phyloP scores from a whole-genome alignment of 768 basidiomycete genomes.

The Coprinopsis marcescibilis region DNA sequence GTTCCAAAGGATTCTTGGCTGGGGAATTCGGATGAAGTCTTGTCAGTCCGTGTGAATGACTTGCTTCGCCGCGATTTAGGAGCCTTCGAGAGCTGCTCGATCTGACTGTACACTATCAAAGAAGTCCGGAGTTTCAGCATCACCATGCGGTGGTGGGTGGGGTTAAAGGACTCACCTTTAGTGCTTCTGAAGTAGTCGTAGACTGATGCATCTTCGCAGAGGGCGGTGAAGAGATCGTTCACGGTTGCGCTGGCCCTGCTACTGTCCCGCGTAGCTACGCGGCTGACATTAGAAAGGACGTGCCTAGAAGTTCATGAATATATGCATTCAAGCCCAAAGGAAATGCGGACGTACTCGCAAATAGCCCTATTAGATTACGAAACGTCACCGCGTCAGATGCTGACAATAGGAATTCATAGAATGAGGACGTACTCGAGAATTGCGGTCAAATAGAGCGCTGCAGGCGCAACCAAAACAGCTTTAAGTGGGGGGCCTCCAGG shows the following conservation, averaged over 20 bases:
- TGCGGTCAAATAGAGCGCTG: constrained; percentile 86
- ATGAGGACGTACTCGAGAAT: constrained; percentile 76
- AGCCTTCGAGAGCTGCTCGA: constrained; percentile 58
- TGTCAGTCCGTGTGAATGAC: constrained; percentile 57
- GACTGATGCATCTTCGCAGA: constrained; percentile 86
- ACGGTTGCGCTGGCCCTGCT: constrained; percentile 68
- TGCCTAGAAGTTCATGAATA: constrained; percentile 46
- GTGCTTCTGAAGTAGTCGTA: constrained; percentile 82
- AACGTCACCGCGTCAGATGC: constrained; percentile 25
- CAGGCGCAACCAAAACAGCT: constrained; percentile 62
- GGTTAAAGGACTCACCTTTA: constrained; percentile 54
- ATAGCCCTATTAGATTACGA: constrained; percentile 49
- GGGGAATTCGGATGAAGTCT: constrained; percentile 37
- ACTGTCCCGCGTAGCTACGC: constrained; percentile 82
- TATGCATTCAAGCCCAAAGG: constrained; percentile 9
- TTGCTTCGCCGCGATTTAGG: constrained; percentile 59
- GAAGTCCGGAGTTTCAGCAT: constrained; percentile 14
- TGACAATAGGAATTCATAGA: constrained; percentile 12
- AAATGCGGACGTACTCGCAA: constrained; percentile 68
- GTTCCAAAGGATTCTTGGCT: constrained; percentile 35
- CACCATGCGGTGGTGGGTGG: constrained; percentile 12
- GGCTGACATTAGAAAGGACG: constrained; percentile 74
- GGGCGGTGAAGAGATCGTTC: constrained; percentile 79
- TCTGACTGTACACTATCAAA: constrained; percentile 67
- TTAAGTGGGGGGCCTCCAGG: constrained; percentile 48